phyloP scores from a whole-genome alignment of 768 basidiomycete species.

The Russula dissimulans region DNA sequence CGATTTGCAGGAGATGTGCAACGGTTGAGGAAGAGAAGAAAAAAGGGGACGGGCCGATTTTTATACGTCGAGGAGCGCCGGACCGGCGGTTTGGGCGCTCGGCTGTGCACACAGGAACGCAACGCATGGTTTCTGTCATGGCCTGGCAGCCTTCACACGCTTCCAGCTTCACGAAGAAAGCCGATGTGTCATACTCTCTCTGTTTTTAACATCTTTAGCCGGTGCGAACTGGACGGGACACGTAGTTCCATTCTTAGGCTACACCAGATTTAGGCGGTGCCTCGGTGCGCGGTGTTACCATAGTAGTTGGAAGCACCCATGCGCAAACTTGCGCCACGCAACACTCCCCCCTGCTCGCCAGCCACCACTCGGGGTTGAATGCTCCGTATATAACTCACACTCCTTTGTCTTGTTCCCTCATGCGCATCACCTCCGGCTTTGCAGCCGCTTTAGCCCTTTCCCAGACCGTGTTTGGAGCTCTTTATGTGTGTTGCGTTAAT shows the following conservation, averaged over 20 bases:
- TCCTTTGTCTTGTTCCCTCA: neutral
- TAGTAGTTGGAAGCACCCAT: neutral
- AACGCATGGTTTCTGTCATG: no score
- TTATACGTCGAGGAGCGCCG: neutral
- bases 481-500: conserved; percentile 9
- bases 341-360: neutral
- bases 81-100: neutral
- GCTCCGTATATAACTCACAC: neutral
- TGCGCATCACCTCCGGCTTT: conserved; percentile 2
- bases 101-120: no score
- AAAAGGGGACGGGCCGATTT: neutral
- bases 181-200: neutral
- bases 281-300: neutral
- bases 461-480: neutral
- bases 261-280: neutral
- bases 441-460: neutral
- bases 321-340: neutral
- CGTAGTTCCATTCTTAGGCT: no score
- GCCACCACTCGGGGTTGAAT: neutral
- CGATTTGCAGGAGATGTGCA: neutral
- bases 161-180: no score
- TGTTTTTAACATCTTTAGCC: neutral
- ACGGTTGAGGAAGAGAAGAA: neutral
- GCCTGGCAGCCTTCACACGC: no score
- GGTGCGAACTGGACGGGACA: neutral